Base-by-base conservation (phyloP, 208 protist genomes). In the Crithidia brevicula region DNA sequence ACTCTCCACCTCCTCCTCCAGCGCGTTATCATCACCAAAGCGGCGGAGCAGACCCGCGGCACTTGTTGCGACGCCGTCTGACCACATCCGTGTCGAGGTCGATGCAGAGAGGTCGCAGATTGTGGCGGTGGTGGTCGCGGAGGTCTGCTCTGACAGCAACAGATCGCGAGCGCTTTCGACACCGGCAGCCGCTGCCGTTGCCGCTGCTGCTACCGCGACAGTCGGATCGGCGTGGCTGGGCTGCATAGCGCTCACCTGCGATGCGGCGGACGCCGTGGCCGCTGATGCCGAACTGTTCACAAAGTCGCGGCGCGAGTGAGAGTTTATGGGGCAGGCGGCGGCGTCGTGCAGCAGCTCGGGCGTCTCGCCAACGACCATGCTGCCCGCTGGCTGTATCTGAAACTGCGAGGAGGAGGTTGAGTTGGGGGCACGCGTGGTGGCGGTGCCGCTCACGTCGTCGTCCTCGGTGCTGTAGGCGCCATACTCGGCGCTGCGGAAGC, bases 371-470 rank as follows among this genome's bases (percentile, higher is more conserved):
- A 61, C 59, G 28, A 27, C 53, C 42, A 52, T 28, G 63, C 52
- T 45, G 51, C 50, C 18, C 2, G n/a, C 38, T 7, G 40, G 58
- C 28, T 53, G 30, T 5, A 64, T 51, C n/a, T 53, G 58, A 16
- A 42, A 52, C 45, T 52, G 58, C 1, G 58, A 60, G 22, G 53
- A 46, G 22, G 53, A 30, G 58, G 58, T 52, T 18, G 58, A 53
- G 58, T 38, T 51, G 23, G 58, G 58, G 27, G 28, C 58, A 0
- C 45, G 58, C 6, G 58, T 52, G 30, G 58, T 52, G 2, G 58
- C 58, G 9, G 58, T 64, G 58, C 45, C 58, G 45, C 43, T 64
- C 45, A 46, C 23, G 45, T 64, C 58, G 18, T 64, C 58, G 27
- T 58, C 52, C 33, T 64, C 58, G 40, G 2, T 3, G 16, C 58